Percentiles rank a stretch among this genome's conserved stretches.
These are phyloP conservation scores for Chenopodium berlandieri DNA, from an alignment of 148 eudicot species.

Conservation along the genomic window DNA sequence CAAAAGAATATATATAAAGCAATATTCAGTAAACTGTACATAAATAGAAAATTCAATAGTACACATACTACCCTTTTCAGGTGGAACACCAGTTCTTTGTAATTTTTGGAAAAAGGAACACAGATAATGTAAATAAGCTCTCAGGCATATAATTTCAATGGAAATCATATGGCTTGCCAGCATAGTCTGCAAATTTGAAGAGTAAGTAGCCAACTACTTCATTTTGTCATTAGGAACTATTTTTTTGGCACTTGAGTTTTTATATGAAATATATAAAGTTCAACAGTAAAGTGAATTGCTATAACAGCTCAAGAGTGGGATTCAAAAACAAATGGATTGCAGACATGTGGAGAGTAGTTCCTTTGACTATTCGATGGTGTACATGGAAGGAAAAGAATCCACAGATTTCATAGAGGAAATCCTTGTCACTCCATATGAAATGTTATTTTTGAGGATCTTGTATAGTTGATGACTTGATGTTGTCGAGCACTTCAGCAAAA, in stretches of 20 bases:
- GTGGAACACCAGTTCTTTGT: background rate
- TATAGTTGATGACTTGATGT: background rate
- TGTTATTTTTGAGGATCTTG: background rate
- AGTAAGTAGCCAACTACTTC: background rate
- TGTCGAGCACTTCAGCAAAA: background rate
- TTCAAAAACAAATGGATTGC: background rate
- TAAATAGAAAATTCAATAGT: background rate
- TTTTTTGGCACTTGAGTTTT: background rate
- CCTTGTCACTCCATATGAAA: background rate
- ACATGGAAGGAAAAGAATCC: background rate
- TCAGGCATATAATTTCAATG: background rate
- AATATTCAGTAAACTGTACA: conserved; percentile 3
- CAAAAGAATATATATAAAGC: conserved; percentile 15
- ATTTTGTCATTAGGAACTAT: background rate
- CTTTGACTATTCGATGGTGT: background rate
- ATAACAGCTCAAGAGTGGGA: background rate
- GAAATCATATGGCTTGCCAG: background rate
- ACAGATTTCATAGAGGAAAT: background rate
- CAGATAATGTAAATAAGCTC: background rate
- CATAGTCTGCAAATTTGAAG: background rate
- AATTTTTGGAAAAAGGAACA: background rate
- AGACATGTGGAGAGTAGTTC: background rate
- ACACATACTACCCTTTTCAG: background rate
- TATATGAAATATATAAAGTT: background rate
- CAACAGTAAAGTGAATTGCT: background rate